Percentiles rank a stretch among this genome's conserved stretches.
Evolutionary conservation across 2,329 filamentous ascomycete genomes (phyloP).

Genomic region (Pseudocercospora pini-densiflorae): DNA sequence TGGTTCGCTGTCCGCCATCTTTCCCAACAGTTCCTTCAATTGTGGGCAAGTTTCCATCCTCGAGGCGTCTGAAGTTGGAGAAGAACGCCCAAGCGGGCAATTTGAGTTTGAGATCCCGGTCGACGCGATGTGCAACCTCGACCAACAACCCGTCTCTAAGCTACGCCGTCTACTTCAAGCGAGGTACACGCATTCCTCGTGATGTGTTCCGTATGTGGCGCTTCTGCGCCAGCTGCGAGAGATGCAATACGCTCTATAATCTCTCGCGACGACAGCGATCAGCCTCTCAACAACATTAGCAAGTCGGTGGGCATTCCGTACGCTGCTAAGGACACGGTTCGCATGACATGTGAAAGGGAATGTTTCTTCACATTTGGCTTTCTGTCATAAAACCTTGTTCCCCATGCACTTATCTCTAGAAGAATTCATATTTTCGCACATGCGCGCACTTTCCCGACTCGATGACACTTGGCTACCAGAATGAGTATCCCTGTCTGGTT

Average conservation of each 20-base stretch:
- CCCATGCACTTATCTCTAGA: neutral
- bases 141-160: neutral
- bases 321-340: neutral
- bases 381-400: neutral
- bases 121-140: neutral
- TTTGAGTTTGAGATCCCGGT: constrained; percentile 2
- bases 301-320: neutral
- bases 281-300: neutral
- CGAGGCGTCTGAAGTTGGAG: neutral
- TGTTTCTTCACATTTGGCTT: neutral
- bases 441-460: neutral
- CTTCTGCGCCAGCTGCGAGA: neutral
- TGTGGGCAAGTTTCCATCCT: constrained; percentile 39
- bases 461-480: constrained; percentile 7
- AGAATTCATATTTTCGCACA: neutral
- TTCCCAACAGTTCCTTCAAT: constrained; percentile 32
- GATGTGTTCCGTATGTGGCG: constrained; percentile 2
- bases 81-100: neutral
- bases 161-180: constrained; percentile 1
- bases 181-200: constrained; percentile 3
- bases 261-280: neutral
- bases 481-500: constrained; percentile 29
- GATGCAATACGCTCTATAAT: neutral
- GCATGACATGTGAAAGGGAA: constrained; percentile 6
- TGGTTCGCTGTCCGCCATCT: constrained; percentile 38